Base-by-base conservation (phyloP, 805 yeast genomes). In the Debaryomyces prosopidis region DNA sequence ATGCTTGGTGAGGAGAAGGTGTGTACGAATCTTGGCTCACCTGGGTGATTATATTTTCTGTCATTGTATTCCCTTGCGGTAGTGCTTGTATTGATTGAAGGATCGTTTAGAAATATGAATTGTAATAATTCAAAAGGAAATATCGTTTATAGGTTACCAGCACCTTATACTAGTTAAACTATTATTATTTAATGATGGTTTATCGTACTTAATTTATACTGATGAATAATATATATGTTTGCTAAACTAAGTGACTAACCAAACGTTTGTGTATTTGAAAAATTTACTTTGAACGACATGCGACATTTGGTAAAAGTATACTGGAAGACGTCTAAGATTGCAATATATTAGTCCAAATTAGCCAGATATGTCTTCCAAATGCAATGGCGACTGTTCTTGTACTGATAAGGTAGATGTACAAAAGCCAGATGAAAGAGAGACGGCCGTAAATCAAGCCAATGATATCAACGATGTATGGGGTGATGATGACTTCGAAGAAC, bases 21-120 rank as follows among this genome's bases (percentile, higher is more conserved):
- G 52, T 16, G 17, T 57, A 61, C 39, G 58, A 18, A 16, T 64
- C 73, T 39, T 77, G 80, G 7, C 81, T 58, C 18, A 86, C 95
- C 64, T 88, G 96, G 2, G 95, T 88, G 49, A 88, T 79, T 42
- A 88, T 79, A 54, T 77, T 59, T 27, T 71, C 75, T 4, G 77
- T 57, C 77, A 71, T 71, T 2, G 31, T 19, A 14, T 34, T 17
- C 3, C 10, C 20, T 15, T 10, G 5, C 10, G 46, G 27, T 14
- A n/a, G 11, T 14, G 15, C 11, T 14, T n/a, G 34, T 15, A 14
- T 3, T 31, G 34, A 14, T 31, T 36, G 52, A 43, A 16, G 26
- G 26, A 23, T 23, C 9, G 26, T 23, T 23, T 3, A 23, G n/a
- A 23, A 23, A 23, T 23, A 23, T 7, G 26, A 23, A 23, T 23